These are phyloP conservation scores for Dendrobium huoshanense DNA, from an alignment of 106 monocot species.

Conservation along the genomic window DNA sequence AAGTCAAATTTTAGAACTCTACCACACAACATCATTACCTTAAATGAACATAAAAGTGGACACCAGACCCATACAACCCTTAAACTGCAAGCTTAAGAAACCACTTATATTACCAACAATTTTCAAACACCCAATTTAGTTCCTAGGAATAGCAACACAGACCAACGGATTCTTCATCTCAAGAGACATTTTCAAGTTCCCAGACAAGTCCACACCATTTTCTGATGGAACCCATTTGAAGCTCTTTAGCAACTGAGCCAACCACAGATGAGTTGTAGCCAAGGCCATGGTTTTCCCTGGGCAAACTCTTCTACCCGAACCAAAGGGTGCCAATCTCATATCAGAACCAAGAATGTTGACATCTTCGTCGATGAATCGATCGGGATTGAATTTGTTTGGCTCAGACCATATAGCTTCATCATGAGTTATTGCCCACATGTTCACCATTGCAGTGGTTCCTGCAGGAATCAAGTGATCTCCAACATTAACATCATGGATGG, in stretches of 20 bases:
- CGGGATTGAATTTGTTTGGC: slow-evolving; percentile 10
- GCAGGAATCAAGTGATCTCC: slow-evolving; percentile 11
- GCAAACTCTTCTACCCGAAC: slow-evolving; percentile 21
- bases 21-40: no score
- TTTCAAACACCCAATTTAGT: not conserved
- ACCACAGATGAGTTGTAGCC: slow-evolving; percentile 19
- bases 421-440: slow-evolving; percentile 26
- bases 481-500: slow-evolving; percentile 17
- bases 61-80: no score
- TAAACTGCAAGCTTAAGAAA: no score
- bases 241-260: slow-evolving; percentile 20
- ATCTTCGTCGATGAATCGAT: slow-evolving; percentile 18
- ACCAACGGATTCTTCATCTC: slow-evolving; percentile 23
- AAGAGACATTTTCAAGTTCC: slow-evolving; percentile 18
- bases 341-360: slow-evolving; percentile 14
- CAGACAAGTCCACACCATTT: slow-evolving; percentile 12
- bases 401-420: slow-evolving; percentile 7
- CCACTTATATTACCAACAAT: no score
- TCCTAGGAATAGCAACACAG: slow-evolving; percentile 12
- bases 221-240: slow-evolving; percentile 8
- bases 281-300: slow-evolving; percentile 24
- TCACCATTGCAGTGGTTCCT: slow-evolving; percentile 27
- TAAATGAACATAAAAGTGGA: no score
- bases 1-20: no score
- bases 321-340: slow-evolving; percentile 20